Percentiles rank a stretch among this genome's conserved stretches.
Conservation (phyloP, 129 eudicot species). For the Sambucus nigra region DNA sequence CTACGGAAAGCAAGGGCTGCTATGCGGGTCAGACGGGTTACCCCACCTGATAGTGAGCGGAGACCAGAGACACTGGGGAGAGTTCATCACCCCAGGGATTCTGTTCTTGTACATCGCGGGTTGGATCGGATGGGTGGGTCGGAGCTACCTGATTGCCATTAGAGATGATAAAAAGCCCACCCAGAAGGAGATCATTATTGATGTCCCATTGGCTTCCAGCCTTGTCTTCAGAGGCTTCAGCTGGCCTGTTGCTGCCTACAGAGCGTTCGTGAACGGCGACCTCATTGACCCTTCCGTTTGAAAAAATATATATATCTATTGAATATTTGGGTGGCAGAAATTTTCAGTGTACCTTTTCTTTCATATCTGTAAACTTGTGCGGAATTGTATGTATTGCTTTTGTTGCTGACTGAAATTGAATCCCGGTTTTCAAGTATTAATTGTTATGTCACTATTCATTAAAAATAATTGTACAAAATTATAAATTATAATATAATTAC, state of each 20-base stretch:
- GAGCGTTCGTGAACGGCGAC: constrained; percentile 77
- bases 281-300: constrained; percentile 72
- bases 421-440: too few relatives aligned
- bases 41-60: constrained; percentile 99
- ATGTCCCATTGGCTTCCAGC: constrained; percentile 83
- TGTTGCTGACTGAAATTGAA: neutral
- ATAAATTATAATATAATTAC: too few relatives aligned
- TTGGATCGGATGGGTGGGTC: constrained; percentile 99
- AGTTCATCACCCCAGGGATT: constrained; percentile 92
- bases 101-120: constrained; percentile 91
- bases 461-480: too few relatives aligned
- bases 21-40: constrained; percentile 93
- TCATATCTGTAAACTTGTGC: neutral
- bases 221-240: constrained; percentile 84
- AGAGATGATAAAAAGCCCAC: constrained; percentile 96
- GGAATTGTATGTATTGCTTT: neutral
- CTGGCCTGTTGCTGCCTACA: constrained; percentile 99
- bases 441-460: too few relatives aligned
- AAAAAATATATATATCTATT: constrained; percentile 8
- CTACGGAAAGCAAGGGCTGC: constrained; percentile 86
- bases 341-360: neutral
- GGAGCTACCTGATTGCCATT: constrained; percentile 92
- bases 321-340: neutral
- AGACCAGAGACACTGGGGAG: constrained; percentile 99
- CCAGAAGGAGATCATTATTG: constrained; percentile 87